Conservation (phyloP, 2,329 filamentous ascomycete genomes). For the Hyphodiscus sp. region DNA sequence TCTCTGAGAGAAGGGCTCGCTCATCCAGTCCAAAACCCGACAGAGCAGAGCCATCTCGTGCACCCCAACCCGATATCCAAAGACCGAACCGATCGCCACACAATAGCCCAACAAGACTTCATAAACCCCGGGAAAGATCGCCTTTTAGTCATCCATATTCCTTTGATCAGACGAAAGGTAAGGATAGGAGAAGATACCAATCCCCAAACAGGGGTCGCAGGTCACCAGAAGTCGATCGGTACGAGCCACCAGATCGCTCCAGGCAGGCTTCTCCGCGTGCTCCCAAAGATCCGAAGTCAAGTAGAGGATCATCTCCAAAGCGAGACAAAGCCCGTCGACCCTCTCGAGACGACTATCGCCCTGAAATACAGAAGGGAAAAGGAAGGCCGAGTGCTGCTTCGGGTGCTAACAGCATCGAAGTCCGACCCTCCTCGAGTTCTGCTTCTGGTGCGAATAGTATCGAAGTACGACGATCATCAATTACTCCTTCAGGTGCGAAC, state of each 20-base stretch:
- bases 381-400: constrained; percentile 17
- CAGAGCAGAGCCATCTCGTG: constrained; percentile 17
- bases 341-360: constrained; percentile 25
- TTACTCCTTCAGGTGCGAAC: constrained; percentile 30
- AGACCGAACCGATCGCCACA: constrained; percentile 17
- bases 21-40: constrained; percentile 25
- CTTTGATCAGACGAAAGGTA: constrained; percentile 15
- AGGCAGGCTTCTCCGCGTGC: constrained; percentile 26
- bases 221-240: constrained; percentile 25
- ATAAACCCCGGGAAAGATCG: constrained; percentile 19
- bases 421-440: constrained; percentile 19
- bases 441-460: constrained; percentile 32
- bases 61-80: constrained; percentile 5
- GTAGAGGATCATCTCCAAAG: constrained; percentile 20
- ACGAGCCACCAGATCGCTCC: constrained; percentile 23
- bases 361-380: constrained; percentile 14
- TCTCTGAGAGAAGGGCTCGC: constrained; percentile 23
- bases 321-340: constrained; percentile 16
- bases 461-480: constrained; percentile 24
- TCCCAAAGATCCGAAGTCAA: constrained; percentile 18
- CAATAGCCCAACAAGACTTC: constrained; percentile 5
- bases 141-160: not conserved
- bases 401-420: constrained; percentile 30
- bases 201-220: constrained; percentile 17
- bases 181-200: constrained; percentile 17